Conservation (phyloP, 208 protist genomes). For the Trypanosoma cruzi region DNA sequence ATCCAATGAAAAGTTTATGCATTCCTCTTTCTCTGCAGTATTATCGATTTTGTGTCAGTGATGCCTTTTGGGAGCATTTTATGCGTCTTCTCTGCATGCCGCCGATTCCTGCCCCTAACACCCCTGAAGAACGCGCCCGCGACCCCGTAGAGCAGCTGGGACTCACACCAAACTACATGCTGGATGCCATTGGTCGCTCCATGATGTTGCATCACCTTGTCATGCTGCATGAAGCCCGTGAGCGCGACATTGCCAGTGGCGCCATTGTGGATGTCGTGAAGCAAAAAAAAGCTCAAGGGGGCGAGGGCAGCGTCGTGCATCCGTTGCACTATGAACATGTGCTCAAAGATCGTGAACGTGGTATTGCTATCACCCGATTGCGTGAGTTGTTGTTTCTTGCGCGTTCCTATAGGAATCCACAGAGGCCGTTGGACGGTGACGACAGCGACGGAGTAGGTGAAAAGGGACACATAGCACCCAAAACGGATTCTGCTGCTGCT, state of each 20-base stretch:
- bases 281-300: conserved; percentile 25
- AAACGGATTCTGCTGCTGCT: neutral
- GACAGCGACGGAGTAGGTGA: neutral
- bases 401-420: conserved; percentile 10
- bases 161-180: conserved; percentile 70
- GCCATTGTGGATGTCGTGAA: conserved; percentile 44
- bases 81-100: conserved; percentile 79
- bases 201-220: conserved; percentile 87
- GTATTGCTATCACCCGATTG: conserved; percentile 55
- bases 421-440: neutral
- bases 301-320: conserved; percentile 23
- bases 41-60: conserved; percentile 74
- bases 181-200: conserved; percentile 80
- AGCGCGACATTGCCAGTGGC: conserved; percentile 65
- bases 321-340: conserved; percentile 60
- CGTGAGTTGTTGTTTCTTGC: conserved; percentile 44
- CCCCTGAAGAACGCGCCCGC: conserved; percentile 26
- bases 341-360: conserved; percentile 44
- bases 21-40: conserved; percentile 65
- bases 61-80: conserved; percentile 75
- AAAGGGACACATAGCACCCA: neutral
- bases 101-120: conserved; percentile 49
- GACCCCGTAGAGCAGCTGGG: conserved; percentile 52
- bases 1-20: conserved; percentile 76
- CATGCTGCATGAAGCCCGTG: conserved; percentile 56